A percentile compares a stretch with the other conserved stretches of the same genome.
phyloP scores from a whole-genome alignment of 345 rosid genomes.

The Boechera divaricarpa region DNA sequence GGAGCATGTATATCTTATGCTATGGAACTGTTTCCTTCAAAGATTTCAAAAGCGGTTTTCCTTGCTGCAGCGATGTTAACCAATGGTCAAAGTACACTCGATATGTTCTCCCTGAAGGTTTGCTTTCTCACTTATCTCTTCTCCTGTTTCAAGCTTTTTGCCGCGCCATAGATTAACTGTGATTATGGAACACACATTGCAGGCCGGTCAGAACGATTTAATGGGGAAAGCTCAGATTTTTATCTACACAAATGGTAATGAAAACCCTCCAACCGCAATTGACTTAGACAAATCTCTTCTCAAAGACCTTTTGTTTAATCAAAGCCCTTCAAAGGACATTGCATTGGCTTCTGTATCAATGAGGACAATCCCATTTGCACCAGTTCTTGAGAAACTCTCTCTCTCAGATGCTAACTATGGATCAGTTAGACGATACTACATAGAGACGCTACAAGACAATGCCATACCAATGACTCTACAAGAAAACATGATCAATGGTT shows the following conservation, averaged over 20 bases:
- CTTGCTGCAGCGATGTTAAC: constrained; percentile 85
- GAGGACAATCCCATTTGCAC: constrained; percentile 93
- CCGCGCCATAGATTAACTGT: neutral
- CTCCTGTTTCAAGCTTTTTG: neutral
- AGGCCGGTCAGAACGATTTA: constrained; percentile 72
- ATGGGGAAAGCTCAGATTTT: constrained; percentile 80
- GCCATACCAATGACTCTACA: constrained; percentile 80
- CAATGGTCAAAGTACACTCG: constrained; percentile 75
- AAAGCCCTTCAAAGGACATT: constrained; percentile 87
- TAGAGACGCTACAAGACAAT: constrained; percentile 77
- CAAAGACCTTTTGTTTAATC: constrained; percentile 79
- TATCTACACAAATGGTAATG: constrained; percentile 79
- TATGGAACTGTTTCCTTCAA: constrained; percentile 84
- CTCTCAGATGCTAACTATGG: constrained; percentile 75
- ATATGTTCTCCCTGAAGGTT: constrained; percentile 80
- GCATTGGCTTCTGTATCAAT: constrained; percentile 95
- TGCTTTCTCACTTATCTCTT: constrained; percentile 16
- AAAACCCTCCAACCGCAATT: constrained; percentile 83
- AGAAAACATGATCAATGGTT: constrained; percentile 75
- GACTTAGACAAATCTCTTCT: constrained; percentile 81
- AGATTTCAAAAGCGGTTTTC: constrained; percentile 75
- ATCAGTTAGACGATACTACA: constrained; percentile 79
- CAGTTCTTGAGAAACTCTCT: constrained; percentile 84
- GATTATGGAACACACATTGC: constrained; percentile 39
- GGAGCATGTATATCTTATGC: constrained; percentile 87